phyloP scores from a whole-genome alignment of 495 filamentous ascomycete genomes.

The Copromyces sp. region DNA sequence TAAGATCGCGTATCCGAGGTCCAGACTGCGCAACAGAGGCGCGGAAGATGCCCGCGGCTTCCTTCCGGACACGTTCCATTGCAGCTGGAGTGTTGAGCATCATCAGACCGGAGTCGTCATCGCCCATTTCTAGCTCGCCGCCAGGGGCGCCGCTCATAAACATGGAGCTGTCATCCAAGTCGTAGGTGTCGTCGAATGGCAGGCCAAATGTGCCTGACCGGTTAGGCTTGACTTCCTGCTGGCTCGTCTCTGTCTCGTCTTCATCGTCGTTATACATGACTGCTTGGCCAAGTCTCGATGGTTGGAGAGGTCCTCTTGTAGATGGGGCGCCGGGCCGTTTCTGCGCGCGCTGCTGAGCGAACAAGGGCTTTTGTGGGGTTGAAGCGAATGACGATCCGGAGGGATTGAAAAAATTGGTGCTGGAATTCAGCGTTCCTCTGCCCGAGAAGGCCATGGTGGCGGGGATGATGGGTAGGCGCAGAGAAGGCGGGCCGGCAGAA shows the following conservation, averaged over 20 bases:
- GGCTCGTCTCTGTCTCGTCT: conserved; percentile 20
- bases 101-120: conserved; percentile 33
- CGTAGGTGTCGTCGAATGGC: conserved; percentile 22
- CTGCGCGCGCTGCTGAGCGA: conserved; percentile 26
- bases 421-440: conserved; percentile 37
- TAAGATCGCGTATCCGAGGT: conserved; percentile 21
- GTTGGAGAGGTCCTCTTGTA: conserved; percentile 20
- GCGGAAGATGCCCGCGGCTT: conserved; percentile 35
- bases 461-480: conserved; percentile 51
- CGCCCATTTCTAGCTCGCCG: conserved; percentile 10
- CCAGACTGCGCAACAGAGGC: conserved; percentile 32
- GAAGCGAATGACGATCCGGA: conserved; percentile 31
- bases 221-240: conserved; percentile 22
- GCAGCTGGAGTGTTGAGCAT: conserved; percentile 38
- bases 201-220: conserved; percentile 25
- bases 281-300: conserved; percentile 28
- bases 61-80: conserved; percentile 32
- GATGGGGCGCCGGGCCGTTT: conserved; percentile 5
- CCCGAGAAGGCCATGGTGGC: conserved; percentile 49
- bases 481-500: conserved; percentile 38
- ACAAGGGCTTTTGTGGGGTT: conserved; percentile 25
- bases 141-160: conserved; percentile 12
- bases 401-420: conserved; percentile 36
- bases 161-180: conserved; percentile 22
- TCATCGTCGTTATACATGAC: conserved; percentile 21